Conservation (phyloP, 495 filamentous ascomycete genomes). For the Aspergillus heteromorphus region DNA sequence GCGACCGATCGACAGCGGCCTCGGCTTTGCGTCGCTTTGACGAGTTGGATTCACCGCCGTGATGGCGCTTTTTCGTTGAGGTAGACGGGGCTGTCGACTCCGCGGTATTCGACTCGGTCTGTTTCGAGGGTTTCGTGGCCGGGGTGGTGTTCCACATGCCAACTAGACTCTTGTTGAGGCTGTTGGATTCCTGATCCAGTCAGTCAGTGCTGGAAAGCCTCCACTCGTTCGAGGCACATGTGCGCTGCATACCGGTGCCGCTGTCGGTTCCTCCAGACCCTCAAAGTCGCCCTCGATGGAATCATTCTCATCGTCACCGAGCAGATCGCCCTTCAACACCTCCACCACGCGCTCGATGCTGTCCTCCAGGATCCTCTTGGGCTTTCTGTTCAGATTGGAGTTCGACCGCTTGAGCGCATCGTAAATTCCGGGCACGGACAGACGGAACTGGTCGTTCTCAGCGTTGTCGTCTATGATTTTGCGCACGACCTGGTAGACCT, state of each 20-base stretch:
- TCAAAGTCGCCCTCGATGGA: constrained; percentile 62
- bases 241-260: constrained; percentile 23
- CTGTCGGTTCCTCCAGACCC: constrained; percentile 46
- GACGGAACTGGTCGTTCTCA: constrained; percentile 35
- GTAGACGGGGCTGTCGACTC: constrained; percentile 17
- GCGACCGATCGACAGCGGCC: constrained; percentile 53
- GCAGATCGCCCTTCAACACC: constrained; percentile 60
- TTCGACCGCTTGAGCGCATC: constrained; percentile 77
- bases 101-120: constrained; percentile 20
- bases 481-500: constrained; percentile 71
- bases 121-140: constrained; percentile 31
- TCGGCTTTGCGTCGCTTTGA: constrained; percentile 61
- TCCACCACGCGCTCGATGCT: constrained; percentile 81
- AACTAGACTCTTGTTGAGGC: constrained; percentile 70
- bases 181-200: constrained; percentile 51
- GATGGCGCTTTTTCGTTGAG: constrained; percentile 44
- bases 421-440: constrained; percentile 63
- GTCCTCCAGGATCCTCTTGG: constrained; percentile 74
- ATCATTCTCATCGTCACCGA: constrained; percentile 46
- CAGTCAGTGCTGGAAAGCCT: neutral
- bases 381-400: constrained; percentile 73
- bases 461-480: constrained; percentile 64
- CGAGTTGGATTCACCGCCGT: constrained; percentile 60
- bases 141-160: constrained; percentile 63
- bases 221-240: neutral